Evolutionary conservation across 108 stramenopile species (phyloP), one percentile per base, ranked within the genome.

Genomic region (Fragilariopsis cylindrus): DNA sequence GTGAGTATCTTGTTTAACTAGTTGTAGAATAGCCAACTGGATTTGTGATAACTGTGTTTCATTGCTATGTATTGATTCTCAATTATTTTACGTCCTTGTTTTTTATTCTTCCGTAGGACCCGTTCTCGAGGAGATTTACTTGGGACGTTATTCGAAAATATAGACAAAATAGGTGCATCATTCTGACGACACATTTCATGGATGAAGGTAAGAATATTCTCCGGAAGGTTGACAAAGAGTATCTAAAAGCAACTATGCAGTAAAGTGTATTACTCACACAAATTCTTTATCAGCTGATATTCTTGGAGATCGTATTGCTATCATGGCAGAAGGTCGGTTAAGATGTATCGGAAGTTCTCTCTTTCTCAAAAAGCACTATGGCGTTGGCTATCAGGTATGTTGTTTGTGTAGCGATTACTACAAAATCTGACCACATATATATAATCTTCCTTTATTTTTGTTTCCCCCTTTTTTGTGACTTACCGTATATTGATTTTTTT

Each of bases 181-280:
- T 99, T 40, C 79, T 99, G 8, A 97, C 99, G 5, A 99, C 98
- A 50, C 99, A 99, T 71, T 97, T 96, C 74, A 98, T 98, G 98
- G 97, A 97, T 65, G 98, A 79, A 53, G 62, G 62, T 63, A 63
- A 44, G 62, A 15, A 3, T 45, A 16, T 60, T 30, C 58, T 6
- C 16, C 55, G 5, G 19, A 11, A 56, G 16, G 19, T 19, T 56
- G 5, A 19, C 55, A 56, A 56, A 5, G 19, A 5, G 0, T 56
- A 5, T 30, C 30, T 30, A 30, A 30, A 2, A 30, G 30, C 30
- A 30, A 2, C 30, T 30, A 30, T 30, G 30, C 30, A 30, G 30
- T 30, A 30, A 30, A 2, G 30, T 0, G 18, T 21, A 63, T n/a
- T 21, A 63, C 62, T 15, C 62, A 63, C 19, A 21, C 46, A 49